Evolutionary conservation across 108 stramenopile genomes (phyloP), one percentile per base, ranked within the genome.

Genomic region (Cyclotella kingstonii): DNA sequence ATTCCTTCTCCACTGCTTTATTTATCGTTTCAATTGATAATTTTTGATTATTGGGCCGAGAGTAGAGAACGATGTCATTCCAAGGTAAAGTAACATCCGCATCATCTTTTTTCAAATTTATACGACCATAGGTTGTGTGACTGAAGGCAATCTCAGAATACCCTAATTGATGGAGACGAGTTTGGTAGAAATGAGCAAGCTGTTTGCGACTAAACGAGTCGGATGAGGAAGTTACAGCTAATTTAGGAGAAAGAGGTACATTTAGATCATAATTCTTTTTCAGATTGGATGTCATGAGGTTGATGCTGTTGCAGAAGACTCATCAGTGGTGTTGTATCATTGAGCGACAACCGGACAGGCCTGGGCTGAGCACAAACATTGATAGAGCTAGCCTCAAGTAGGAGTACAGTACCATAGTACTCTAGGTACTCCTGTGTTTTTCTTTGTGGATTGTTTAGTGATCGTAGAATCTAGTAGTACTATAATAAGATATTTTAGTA

Each of bases 91-190:
- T 65, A 10, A 40, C 29, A 59, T 77, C 66, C 31, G 79, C 81
- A 47, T 58, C 60, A 59, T 85, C 87, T 41, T 54, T 54, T 9
- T 76, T 78, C n/a, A 50, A 30, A 22, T 67, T 78, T 28, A 77
- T 68, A 22, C 82, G 43, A 30, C 87, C 87, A 68, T 73, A 85
- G 26, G 81, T 54, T 28, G 81, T 84, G 46, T 89, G 84, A 15
- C 70, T 68, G 46, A 84, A 63, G 8, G 83, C 87, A 57, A 89
- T 55, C 40, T 63, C 70, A 10, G 65, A 56, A 59, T 76, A 86
- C 11, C 83, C 87, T 26, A 73, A 47, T 60, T 54, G 63, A 60
- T 65, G 63, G 6, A 73, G 57, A 12, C 71, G 63, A 15, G 48
- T 35, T 25, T 73, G 71, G 22, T 53, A 64, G 7, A 58, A 40